Evolutionary conservation across 73 alveolate species (phyloP).

Genomic region (Breviolum minutum): DNA sequence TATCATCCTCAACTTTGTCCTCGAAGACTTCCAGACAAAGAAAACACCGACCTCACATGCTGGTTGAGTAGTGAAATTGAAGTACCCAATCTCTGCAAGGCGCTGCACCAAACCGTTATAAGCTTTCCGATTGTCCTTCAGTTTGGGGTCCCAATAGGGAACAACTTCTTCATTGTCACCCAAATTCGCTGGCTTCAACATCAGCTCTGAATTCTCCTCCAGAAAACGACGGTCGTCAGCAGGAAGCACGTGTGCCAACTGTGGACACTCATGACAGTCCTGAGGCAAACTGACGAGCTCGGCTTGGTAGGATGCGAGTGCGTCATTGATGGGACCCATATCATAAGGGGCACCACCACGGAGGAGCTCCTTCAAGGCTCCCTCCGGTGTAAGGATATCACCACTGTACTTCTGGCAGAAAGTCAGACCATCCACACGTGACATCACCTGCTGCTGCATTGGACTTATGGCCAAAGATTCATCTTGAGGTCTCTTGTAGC

Average conservation of each 20-base stretch:
- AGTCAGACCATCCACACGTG: slow-evolving; percentile 43
- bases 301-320: slow-evolving; percentile 47
- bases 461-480: background rate
- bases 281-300: background rate
- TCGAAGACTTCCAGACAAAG: slow-evolving; percentile 24
- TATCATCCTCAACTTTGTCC: slow-evolving; percentile 17
- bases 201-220: slow-evolving; percentile 40
- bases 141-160: slow-evolving; percentile 65
- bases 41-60: background rate
- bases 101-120: background rate
- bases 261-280: background rate
- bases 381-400: background rate
- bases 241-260: background rate
- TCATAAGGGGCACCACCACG: slow-evolving; percentile 49
- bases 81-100: background rate
- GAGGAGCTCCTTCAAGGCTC: slow-evolving; percentile 46
- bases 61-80: background rate
- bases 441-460: slow-evolving; percentile 11
- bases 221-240: background rate
- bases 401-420: slow-evolving; percentile 7
- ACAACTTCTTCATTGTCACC: too few species aligned
- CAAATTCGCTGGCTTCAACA: too few species aligned
- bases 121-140: background rate
- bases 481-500: background rate
- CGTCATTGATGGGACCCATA: background rate